Evolutionary conservation across 1,284 basidiomycete genomes (phyloP), one percentile per base, ranked within the genome.

Genomic region (Amylostereum chailletii): DNA sequence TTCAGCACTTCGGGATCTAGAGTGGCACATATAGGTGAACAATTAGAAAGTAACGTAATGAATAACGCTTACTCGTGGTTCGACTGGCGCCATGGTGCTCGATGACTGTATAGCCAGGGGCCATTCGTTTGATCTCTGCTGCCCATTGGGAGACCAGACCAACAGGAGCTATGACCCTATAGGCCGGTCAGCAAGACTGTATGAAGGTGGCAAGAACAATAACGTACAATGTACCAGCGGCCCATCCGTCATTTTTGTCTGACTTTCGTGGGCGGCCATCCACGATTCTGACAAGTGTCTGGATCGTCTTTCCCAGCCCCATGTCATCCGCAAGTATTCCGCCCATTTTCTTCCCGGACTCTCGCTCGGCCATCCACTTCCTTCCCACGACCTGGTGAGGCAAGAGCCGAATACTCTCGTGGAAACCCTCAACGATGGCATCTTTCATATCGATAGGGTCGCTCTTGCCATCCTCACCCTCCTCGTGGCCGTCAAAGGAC

Each of bases 301-400:
- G 94, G n/a, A 95, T 89, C 0, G 93, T 97, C 69, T 96, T 94
- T 1, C 91, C 93, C 1, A 94, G 74, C 55, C 90, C 86, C 85
- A 92, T 93, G 63, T 95, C 92, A 62, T 95, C 93, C 0, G 94
- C 93, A 7, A 96, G 71, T 58, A 96, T 95, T 0, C 94, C 94
- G 1, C 94, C 94, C 31, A 64, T 72, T 57, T 84, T 81, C 64
- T 89, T 89, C 32, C 82, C 84, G 4, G 73, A 69, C 65, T 97
- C 94, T 19, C 94, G 76, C 34, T 86, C 79, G 33, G 74, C 74
- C 91, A 98, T 94, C 93, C 94, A 98, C 34, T 71, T 69, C 1
- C 91, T 77, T 26, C 91, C 90, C 46, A 86, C 69, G 9, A 95
- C 74, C 60, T 98, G 94, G 66, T 97, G 94, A 1, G 91, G 87